Percentiles rank a stretch among this genome's conserved stretches.
These are phyloP conservation scores for Penicillium fimorum DNA, from an alignment of 495 filamentous ascomycete genomes.

Conservation along the genomic window DNA sequence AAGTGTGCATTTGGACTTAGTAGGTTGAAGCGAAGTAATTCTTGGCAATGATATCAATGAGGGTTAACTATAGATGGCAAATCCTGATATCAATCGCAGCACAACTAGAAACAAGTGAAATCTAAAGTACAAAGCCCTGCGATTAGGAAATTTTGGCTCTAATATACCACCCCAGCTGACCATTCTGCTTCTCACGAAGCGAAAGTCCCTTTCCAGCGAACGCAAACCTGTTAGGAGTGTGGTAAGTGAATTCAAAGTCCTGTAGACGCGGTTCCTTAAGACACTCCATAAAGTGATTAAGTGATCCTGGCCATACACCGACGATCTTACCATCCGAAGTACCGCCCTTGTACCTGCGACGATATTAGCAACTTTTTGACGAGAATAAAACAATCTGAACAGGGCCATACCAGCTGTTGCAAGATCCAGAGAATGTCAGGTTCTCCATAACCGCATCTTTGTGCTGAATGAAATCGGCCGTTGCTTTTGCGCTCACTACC, in stretches of 20 bases:
- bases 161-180: not conserved
- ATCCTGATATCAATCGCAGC: too few species aligned
- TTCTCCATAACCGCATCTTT: constrained; percentile 32
- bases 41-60: too few species aligned
- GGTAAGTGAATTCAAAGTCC: constrained; percentile 31
- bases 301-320: constrained; percentile 31
- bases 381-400: too few species aligned
- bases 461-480: constrained; percentile 43
- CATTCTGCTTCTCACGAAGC: not conserved
- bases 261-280: constrained; percentile 43
- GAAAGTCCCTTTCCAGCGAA: not conserved
- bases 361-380: too few species aligned
- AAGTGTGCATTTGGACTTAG: too few species aligned
- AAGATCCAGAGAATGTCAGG: constrained; percentile 39
- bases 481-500: constrained; percentile 20
- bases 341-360: constrained; percentile 21
- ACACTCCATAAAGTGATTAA: constrained; percentile 51
- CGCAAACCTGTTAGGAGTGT: not conserved
- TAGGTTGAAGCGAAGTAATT: too few species aligned
- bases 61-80: too few species aligned
- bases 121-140: too few species aligned
- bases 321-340: constrained; percentile 15
- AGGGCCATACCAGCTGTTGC: constrained; percentile 45
- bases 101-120: too few species aligned
- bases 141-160: too few species aligned